These are phyloP conservation scores for Diplodia intermedia DNA, from an alignment of 2,329 filamentous ascomycete species.

Conservation along the genomic window DNA sequence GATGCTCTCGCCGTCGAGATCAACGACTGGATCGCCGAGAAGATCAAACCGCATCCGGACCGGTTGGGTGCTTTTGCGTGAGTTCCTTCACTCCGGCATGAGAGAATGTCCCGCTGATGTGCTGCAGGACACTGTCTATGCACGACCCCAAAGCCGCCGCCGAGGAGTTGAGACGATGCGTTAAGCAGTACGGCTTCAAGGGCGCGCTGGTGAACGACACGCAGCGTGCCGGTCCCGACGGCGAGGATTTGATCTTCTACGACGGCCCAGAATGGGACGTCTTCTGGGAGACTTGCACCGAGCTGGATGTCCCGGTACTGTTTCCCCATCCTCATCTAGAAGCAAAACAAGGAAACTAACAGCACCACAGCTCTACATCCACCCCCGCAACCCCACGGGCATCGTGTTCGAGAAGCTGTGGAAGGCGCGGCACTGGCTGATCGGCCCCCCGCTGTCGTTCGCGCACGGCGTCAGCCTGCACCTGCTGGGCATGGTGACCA, in stretches of 20 bases:
- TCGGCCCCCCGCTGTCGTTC: slow-evolving; percentile 45
- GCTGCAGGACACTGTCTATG: slow-evolving; percentile 40
- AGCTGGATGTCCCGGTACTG: slow-evolving; percentile 41
- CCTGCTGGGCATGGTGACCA: slow-evolving; percentile 54
- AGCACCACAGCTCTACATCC: slow-evolving; percentile 41
- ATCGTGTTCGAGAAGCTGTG: slow-evolving; percentile 41
- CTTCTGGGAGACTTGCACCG: slow-evolving; percentile 45
- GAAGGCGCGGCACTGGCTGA: slow-evolving; percentile 41
- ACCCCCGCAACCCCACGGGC: slow-evolving; percentile 44
- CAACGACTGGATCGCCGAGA: slow-evolving; percentile 56
- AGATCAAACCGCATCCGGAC: slow-evolving; percentile 52
- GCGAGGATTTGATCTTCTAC: slow-evolving; percentile 44
- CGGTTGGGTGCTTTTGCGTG: slow-evolving; percentile 55
- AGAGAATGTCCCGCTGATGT: background rate
- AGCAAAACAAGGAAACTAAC: background rate
- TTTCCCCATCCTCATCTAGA: background rate
- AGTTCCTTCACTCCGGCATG: background rate
- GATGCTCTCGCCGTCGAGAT: slow-evolving; percentile 54
- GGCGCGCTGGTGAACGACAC: slow-evolving; percentile 61
- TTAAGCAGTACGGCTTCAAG: slow-evolving; percentile 61
- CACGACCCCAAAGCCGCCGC: slow-evolving; percentile 44
- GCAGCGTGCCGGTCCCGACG: slow-evolving; percentile 42
- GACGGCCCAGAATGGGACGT: slow-evolving; percentile 43
- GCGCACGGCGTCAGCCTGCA: slow-evolving; percentile 56
- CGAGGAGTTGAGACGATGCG: slow-evolving; percentile 41